These are phyloP conservation scores for Acacia concinna DNA, from an alignment of 331 rosid genomes.

Conservation along the genomic window DNA sequence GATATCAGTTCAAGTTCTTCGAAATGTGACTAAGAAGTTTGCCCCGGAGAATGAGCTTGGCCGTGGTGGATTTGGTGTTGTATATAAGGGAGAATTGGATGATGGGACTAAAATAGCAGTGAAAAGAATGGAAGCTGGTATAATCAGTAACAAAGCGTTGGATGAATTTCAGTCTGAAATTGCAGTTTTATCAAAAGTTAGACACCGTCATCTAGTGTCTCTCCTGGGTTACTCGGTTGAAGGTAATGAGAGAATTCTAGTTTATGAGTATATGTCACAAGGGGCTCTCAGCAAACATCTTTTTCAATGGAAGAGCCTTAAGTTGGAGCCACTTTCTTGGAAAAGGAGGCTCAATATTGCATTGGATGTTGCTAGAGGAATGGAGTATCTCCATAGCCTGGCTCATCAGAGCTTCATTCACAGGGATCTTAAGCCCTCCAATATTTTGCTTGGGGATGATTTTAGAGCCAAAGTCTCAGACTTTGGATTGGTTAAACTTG, in stretches of 20 bases:
- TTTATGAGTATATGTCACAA: conserved; percentile 92
- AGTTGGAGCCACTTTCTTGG: conserved; percentile 92
- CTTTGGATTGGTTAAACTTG: conserved; percentile 95
- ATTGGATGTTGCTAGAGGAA: conserved; percentile 93
- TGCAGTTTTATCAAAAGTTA: conserved; percentile 88
- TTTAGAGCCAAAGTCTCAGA: conserved; percentile 88
- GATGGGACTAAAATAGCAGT: conserved; percentile 94
- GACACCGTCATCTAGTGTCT: conserved; percentile 93
- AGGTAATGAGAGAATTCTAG: conserved; percentile 86
- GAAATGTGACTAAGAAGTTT: conserved; percentile 81
- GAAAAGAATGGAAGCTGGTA: conserved; percentile 87
- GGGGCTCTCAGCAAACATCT: conserved; percentile 97
- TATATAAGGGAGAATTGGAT: conserved; percentile 88
- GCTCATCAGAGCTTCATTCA: conserved; percentile 98
- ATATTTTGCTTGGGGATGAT: conserved; percentile 86
- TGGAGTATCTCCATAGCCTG: conserved; percentile 90
- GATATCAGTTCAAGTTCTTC: conserved; percentile 87
- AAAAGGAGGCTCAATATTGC: conserved; percentile 91
- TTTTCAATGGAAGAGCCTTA: conserved; percentile 76
- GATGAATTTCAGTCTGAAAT: conserved; percentile 95
- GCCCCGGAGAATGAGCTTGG: conserved; percentile 94
- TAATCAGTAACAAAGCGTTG: conserved; percentile 75
- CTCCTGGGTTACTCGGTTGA: conserved; percentile 75
- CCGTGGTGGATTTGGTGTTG: conserved; percentile 98
- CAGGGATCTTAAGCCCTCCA: conserved; percentile 96